Evolutionary conservation across 2,329 filamentous ascomycete genomes (phyloP), one percentile per base, ranked within the genome.

Genomic region (Xylariaceae sp.): DNA sequence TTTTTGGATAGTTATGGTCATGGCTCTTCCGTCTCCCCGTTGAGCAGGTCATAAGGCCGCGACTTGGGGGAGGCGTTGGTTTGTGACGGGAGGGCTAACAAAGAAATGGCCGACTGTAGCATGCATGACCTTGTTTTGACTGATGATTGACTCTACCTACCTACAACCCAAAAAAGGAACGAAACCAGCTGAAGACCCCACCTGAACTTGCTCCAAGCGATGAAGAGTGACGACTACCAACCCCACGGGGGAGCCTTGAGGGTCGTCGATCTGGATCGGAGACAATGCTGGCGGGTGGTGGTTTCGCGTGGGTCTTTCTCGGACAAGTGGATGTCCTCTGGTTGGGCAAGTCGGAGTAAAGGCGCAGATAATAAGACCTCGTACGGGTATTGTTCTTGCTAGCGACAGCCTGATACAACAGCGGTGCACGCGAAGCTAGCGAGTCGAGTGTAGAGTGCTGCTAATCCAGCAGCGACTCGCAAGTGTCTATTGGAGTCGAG

Each of bases 281-380:
- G 36, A 31, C 33, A 31, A 40, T 46, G 52, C 41, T 52, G 19
- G 46, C 17, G 58, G 59, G 50, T 59, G 56, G 50, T 33, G 59
- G 58, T 66, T 56, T 49, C 59, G 59, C 55, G 61, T 62, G 65
- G 66, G 67, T 68, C 62, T 57, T 62, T 37, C 65, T 70, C 69
- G 70, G 70, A 59, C 70, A 54, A 71, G 67, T 69, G 70, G 70
- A 69, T 67, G 67, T 45, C 44, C 36, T 60, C 59, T 71, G 68
- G 69, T 71, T 71, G 70, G 69, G 47, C 37, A 53, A 17, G 55
- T 64, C 66, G 68, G 68, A 53, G 67, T 36, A 67, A 69, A 64
- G 68, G 70, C 65, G 63, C 19, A 54, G 40, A 21, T n/a, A 31
- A 40, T 23, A 24, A 43, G 46, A 43, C 53, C 52, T 36, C 28